phyloP scores from a whole-genome alignment of 2,329 filamentous ascomycete species.

The Colletotrichum euphorbiae region DNA sequence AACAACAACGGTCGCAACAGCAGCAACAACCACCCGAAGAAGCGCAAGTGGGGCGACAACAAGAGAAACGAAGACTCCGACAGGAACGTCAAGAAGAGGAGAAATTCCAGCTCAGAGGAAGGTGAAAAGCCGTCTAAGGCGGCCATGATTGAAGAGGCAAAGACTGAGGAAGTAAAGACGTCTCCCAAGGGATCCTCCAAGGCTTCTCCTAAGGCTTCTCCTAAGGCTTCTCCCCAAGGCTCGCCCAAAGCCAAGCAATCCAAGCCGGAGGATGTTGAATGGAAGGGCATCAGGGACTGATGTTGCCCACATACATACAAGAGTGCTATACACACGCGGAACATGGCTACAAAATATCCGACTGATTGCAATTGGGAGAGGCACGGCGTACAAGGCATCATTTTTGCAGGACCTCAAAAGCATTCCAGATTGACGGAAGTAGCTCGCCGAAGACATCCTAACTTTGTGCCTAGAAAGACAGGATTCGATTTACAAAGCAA shows the following conservation, averaged over 20 bases:
- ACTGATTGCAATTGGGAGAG: constrained; percentile 11
- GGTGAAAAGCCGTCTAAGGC: constrained; percentile 26
- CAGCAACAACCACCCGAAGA: constrained; percentile 40
- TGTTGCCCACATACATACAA: neutral
- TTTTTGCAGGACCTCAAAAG: constrained; percentile 27
- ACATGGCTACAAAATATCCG: constrained; percentile 1
- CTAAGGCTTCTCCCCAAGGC: constrained; percentile 20
- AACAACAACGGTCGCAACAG: constrained; percentile 35
- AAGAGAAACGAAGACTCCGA: constrained; percentile 9
- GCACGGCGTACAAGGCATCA: constrained; percentile 32
- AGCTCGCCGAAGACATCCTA: neutral
- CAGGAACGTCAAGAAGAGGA: constrained; percentile 31
- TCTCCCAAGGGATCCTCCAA: constrained; percentile 25
- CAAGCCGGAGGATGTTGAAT: constrained; percentile 39
- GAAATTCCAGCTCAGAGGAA: constrained; percentile 40
- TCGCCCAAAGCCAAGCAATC: constrained; percentile 34
- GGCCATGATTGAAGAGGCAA: constrained; percentile 18
- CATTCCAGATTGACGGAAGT: constrained; percentile 3
- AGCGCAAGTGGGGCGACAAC: constrained; percentile 34
- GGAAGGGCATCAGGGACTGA: constrained; percentile 41
- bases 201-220: constrained; percentile 13
- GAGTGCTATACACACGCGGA: neutral
- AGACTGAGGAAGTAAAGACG: constrained; percentile 6
- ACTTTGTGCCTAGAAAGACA: neutral
- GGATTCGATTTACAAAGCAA: neutral